Evolutionary conservation across 192 early-diverging fungal genomes (phyloP), one percentile per base, ranked within the genome.

Genomic region (Coemansia sp.): DNA sequence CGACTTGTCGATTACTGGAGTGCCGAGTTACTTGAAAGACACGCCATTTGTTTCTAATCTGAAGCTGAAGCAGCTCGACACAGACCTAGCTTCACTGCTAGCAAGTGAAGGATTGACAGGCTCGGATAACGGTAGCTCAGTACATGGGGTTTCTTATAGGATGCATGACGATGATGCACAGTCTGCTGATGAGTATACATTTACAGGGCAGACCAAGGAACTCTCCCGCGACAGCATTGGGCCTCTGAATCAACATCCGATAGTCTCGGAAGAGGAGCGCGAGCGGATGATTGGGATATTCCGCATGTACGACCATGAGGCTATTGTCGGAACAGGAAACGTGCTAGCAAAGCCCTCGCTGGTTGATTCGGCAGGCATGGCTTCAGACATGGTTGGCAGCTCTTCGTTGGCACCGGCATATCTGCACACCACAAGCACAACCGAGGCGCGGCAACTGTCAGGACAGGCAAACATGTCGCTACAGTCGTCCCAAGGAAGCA

Each of bases 261-360:
- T 56, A 9, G 47, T 42, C 13, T 16, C 37, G 3, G 47, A 56
- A 16, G 41, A 61, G 19, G 67, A 65, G 15, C 73, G 59, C 41
- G 70, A 75, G 52, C 49, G 58, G 54, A 63, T 81, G 12, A 41
- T 68, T 9, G 74, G 68, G 41, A n/a, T 75, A 45, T 81, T 81
- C 59, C 72, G 70, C 12, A 58, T 53, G 60, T 81, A 69, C 45
- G 78, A 81, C 50, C 70, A 64, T 21, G 65, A 65, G 41, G 78
- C 78, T 0, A 75, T 81, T 49, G 69, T 72, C 32, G 66, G 73
- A 44, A 56, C 61, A 6, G 72, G 67, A 18, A 50, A 38, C 57
- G n/a, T n/a, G 32, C 57, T 32, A 1, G n/a, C 38, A 6, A 18
- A 59, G 39, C 38, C 57, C 21, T 15, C 39, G 13, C 38, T 59